Percentiles rank a stretch among this genome's conserved stretches.
phyloP scores from a whole-genome alignment of 2,329 filamentous ascomycete genomes.

The Trichothecium sympodiale region DNA sequence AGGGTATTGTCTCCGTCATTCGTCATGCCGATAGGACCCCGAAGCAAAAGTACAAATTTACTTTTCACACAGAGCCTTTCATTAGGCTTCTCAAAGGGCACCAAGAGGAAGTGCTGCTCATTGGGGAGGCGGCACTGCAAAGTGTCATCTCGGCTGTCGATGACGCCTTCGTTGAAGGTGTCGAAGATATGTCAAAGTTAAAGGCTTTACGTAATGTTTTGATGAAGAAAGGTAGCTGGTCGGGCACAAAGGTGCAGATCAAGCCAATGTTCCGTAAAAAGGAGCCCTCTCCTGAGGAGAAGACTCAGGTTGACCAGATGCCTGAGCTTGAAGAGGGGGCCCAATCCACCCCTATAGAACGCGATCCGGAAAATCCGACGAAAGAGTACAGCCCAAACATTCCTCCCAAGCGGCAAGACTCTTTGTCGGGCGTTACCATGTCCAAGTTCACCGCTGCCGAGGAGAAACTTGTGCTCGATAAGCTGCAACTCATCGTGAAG shows the following conservation, averaged over 20 bases:
- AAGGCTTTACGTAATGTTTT: constrained; percentile 74
- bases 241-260: constrained; percentile 96
- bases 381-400: constrained; percentile 9
- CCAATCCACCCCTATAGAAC: constrained; percentile 12
- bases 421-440: constrained; percentile 79
- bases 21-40: constrained; percentile 94
- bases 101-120: constrained; percentile 89
- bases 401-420: constrained; percentile 61
- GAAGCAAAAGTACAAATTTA: constrained; percentile 99
- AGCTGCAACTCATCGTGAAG: constrained; percentile 94
- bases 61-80: constrained; percentile 93
- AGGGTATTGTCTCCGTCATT: constrained; percentile 94
- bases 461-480: constrained; percentile 87
- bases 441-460: constrained; percentile 90
- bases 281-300: constrained; percentile 46
- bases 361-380: constrained; percentile 11
- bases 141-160: constrained; percentile 87
- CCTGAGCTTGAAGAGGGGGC: constrained; percentile 17
- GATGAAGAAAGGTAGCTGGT: constrained; percentile 85
- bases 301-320: constrained; percentile 24
- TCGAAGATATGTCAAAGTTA: constrained; percentile 84
- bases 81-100: constrained; percentile 91
- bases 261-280: constrained; percentile 98
- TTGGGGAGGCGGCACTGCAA: constrained; percentile 77
- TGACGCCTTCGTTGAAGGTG: constrained; percentile 61